phyloP scores from a whole-genome alignment of 768 basidiomycete genomes.

The Mycena polygramma region DNA sequence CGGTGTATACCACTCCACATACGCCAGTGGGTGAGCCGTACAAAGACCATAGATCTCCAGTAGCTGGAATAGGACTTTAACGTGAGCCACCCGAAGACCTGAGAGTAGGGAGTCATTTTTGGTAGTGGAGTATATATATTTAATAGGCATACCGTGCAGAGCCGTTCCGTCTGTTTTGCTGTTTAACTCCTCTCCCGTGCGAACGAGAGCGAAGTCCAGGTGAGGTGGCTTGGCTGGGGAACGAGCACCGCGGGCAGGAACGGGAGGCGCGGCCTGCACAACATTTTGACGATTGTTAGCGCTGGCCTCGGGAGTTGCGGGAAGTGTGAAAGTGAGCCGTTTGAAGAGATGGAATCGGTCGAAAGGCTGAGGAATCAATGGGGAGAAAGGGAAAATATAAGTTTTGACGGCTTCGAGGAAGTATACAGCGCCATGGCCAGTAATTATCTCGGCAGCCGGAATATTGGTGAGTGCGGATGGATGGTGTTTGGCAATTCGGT shows the following conservation, averaged over 20 bases:
- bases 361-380: not conserved
- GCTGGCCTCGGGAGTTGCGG: slow-evolving; percentile 16
- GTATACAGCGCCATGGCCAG: not conserved
- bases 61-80: slow-evolving; percentile 40
- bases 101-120: not conserved
- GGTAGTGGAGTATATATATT: not conserved
- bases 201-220: not conserved
- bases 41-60: slow-evolving; percentile 24
- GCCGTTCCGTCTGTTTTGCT: not conserved
- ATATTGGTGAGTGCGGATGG: not conserved
- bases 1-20: slow-evolving; percentile 25
- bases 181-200: not conserved
- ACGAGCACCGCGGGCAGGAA: slow-evolving; percentile 17
- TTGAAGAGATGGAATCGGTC: slow-evolving; percentile 2
- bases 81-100: slow-evolving; percentile 39
- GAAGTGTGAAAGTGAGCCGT: slow-evolving; percentile 12
- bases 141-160: not conserved
- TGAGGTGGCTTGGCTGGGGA: not conserved
- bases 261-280: slow-evolving; percentile 15
- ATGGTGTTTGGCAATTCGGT: not conserved
- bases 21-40: slow-evolving; percentile 35
- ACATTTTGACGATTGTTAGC: slow-evolving; percentile 12
- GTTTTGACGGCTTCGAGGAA: not conserved
- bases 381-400: not conserved
- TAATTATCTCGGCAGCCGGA: not conserved